A percentile compares a stretch with the other conserved stretches of the same genome.
Conservation (phyloP, 768 basidiomycete species). For the Tulasnella calospora region DNA sequence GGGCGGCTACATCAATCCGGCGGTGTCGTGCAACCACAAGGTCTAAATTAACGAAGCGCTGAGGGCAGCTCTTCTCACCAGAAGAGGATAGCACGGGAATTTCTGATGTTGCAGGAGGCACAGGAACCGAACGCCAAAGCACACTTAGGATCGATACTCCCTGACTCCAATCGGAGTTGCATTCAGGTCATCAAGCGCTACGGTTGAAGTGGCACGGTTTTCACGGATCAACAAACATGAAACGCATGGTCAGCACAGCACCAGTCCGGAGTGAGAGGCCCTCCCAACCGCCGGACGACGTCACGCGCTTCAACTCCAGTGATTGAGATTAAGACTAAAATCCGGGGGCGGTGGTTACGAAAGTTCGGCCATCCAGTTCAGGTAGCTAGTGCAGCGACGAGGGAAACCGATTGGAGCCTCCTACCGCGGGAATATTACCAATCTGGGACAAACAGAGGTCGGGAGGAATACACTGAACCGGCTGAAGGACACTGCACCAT, state of each 20-base stretch:
- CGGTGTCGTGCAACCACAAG: not conserved
- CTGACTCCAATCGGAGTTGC: not conserved
- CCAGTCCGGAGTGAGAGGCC: not conserved
- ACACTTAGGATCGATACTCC: not conserved
- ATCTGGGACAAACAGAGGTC: not conserved
- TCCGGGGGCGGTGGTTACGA: not conserved
- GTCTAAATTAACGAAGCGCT: constrained; percentile 1
- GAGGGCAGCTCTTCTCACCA: not conserved
- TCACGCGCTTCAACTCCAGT: not conserved
- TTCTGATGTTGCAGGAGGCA: not conserved
- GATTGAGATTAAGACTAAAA: not conserved
- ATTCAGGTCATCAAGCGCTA: not conserved
- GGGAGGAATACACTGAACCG: not conserved
- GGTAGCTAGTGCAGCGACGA: not conserved
- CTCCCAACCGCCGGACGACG: not conserved
- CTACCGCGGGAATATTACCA: not conserved
- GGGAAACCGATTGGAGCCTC: not conserved
- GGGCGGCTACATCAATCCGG: not conserved
- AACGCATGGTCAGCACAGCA: not conserved
- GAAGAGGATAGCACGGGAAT: not conserved
- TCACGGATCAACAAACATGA: not conserved
- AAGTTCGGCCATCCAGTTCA: not conserved
- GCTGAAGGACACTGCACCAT: not conserved
- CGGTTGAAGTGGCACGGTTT: not conserved
- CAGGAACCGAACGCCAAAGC: not conserved